Conservation (phyloP, 495 filamentous ascomycete genomes). For the Articulospora tetracladia region DNA sequence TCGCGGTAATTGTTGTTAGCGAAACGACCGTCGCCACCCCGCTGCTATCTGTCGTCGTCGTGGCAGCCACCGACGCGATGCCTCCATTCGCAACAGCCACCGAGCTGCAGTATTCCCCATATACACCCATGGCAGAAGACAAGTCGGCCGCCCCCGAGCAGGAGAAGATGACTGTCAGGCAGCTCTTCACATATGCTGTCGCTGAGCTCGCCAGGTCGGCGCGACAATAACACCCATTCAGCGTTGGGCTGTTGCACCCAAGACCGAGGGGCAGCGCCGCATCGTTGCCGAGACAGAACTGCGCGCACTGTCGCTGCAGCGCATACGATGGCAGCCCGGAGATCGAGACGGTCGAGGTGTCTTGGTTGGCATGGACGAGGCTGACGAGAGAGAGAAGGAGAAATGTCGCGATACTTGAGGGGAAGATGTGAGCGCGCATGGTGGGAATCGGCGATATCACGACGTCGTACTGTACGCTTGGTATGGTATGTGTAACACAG, state of each 20-base stretch:
- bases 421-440: too few relatives aligned
- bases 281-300: not conserved
- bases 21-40: not conserved
- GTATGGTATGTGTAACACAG: too few relatives aligned
- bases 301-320: not conserved
- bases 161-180: not conserved
- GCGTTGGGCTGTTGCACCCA: not conserved
- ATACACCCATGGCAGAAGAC: not conserved
- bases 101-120: not conserved
- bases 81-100: not conserved
- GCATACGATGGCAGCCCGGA: not conserved
- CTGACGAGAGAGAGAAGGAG: not conserved
- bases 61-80: not conserved
- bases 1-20: not conserved
- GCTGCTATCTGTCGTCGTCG: not conserved
- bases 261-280: not conserved
- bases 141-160: not conserved
- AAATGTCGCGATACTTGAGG: not conserved
- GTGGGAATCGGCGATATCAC: too few relatives aligned
- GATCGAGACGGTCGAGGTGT: not conserved
- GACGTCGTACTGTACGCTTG: too few relatives aligned
- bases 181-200: not conserved
- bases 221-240: not conserved
- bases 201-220: not conserved
- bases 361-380: too few relatives aligned